A percentile compares a stretch with the other conserved stretches of the same genome.
These are phyloP conservation scores for Aspergillus candidus DNA, from an alignment of 2,329 filamentous ascomycete species.

Conservation along the genomic window DNA sequence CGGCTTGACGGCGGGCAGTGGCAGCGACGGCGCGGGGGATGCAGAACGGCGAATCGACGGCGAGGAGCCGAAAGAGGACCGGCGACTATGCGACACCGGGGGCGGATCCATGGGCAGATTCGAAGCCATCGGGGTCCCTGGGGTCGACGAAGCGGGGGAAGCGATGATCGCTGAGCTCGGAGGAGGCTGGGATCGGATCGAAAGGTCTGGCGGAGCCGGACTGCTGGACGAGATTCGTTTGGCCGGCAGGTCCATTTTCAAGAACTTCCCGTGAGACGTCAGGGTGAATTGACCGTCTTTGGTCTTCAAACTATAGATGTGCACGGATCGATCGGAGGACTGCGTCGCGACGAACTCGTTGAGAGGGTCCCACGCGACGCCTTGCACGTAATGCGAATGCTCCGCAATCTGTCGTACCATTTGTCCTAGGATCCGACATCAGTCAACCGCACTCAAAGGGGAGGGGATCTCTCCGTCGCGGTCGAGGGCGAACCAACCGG, in stretches of 20 bases:
- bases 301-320: constrained; percentile 92
- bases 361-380: constrained; percentile 94
- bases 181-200: constrained; percentile 26
- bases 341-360: constrained; percentile 98
- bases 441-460: constrained; percentile 9
- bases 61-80: constrained; percentile 83
- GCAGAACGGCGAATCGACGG: constrained; percentile 76
- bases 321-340: constrained; percentile 94
- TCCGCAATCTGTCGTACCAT: constrained; percentile 91
- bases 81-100: constrained; percentile 80
- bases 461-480: background rate
- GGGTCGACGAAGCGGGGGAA: constrained; percentile 84
- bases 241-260: constrained; percentile 88
- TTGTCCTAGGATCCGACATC: constrained; percentile 41
- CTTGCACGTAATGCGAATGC: constrained; percentile 97
- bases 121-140: constrained; percentile 84
- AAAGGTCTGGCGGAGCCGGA: constrained; percentile 78
- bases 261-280: constrained; percentile 69
- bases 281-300: constrained; percentile 95
- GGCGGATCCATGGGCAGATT: constrained; percentile 95
- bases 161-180: constrained; percentile 51
- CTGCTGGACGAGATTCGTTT: constrained; percentile 86
- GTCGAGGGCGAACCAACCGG: constrained; percentile 53
- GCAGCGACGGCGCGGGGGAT: constrained; percentile 88
- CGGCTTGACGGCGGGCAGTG: constrained; percentile 90